Conservation (phyloP, 2,329 filamentous ascomycete genomes). For the Colletotrichum musae region DNA sequence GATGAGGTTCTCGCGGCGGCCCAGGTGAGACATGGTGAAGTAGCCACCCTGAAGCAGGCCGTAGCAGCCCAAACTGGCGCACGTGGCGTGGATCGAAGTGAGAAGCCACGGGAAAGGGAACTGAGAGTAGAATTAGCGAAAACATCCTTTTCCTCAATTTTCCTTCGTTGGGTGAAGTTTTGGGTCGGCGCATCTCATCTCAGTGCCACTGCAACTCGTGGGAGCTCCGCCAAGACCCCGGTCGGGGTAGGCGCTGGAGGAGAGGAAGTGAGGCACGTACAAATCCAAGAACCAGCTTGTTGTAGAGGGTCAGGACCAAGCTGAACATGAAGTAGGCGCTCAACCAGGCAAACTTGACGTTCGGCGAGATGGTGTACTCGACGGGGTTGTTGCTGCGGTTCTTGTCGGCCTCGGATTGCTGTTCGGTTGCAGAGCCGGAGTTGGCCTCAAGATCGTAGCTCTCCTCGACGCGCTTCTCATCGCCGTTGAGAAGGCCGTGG, state of each 20-base stretch:
- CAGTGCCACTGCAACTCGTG: neutral
- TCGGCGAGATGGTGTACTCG: conserved; percentile 61
- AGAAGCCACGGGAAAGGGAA: conserved; percentile 74
- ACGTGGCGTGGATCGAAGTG: conserved; percentile 71
- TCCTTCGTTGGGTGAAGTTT: neutral
- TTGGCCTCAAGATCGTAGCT: conserved; percentile 42
- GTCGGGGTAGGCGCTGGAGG: neutral
- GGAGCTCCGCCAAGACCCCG: conserved; percentile 8
- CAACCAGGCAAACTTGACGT: conserved; percentile 65
- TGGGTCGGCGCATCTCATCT: neutral
- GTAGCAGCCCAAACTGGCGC: conserved; percentile 70
- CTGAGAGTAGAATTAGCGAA: conserved; percentile 49
- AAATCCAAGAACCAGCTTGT: conserved; percentile 70
- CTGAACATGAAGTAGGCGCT: conserved; percentile 67
- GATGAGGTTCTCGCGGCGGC: conserved; percentile 67
- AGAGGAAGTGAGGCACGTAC: conserved; percentile 49
- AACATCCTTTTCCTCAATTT: too few species aligned
- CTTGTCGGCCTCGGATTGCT: conserved; percentile 30
- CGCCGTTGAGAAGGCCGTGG: conserved; percentile 42
- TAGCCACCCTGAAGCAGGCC: conserved; percentile 65
- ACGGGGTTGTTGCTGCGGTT: conserved; percentile 36
- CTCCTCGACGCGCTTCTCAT: conserved; percentile 41
- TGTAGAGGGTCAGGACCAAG: conserved; percentile 68
- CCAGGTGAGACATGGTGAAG: conserved; percentile 67
- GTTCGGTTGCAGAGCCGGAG: conserved; percentile 28